A percentile compares a stretch with the other conserved stretches of the same genome.
Conservation (phyloP, 352 stramenopile species). For the Globisporangium solare region DNA sequence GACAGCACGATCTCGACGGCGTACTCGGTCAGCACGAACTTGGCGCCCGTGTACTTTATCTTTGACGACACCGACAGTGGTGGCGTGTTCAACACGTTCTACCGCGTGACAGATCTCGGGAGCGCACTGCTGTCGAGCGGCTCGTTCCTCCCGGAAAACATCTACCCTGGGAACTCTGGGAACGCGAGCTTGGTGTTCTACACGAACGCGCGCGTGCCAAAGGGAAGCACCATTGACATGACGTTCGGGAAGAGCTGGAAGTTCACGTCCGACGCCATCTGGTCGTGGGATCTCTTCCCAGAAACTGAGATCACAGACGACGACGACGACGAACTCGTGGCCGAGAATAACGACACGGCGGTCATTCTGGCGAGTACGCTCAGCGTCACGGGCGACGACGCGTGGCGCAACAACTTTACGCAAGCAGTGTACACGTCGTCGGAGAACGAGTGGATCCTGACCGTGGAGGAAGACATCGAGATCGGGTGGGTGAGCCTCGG, state of each 20-base stretch:
- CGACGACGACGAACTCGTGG: neutral
- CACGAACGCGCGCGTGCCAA: constrained; percentile 53
- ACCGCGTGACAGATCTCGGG: constrained; percentile 41
- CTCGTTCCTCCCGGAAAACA: constrained; percentile 79
- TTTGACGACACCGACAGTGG: constrained; percentile 63
- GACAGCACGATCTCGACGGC: constrained; percentile 26
- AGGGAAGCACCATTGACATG: constrained; percentile 43
- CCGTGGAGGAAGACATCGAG: constrained; percentile 43
- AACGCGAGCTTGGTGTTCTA: constrained; percentile 78
- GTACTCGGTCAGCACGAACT: constrained; percentile 50
- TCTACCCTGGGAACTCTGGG: constrained; percentile 76
- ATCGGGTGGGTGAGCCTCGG: constrained; percentile 64
- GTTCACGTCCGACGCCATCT: constrained; percentile 43
- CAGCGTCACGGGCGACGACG: neutral
- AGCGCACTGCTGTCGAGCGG: constrained; percentile 53
- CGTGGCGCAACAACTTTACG: constrained; percentile 7
- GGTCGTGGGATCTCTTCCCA: constrained; percentile 42
- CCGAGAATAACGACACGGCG: neutral
- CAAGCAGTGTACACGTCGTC: constrained; percentile 5
- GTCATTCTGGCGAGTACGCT: neutral
- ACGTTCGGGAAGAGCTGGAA: constrained; percentile 60
- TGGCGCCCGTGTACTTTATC: constrained; percentile 71
- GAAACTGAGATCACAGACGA: constrained; percentile 11
- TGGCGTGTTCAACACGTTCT: constrained; percentile 67
- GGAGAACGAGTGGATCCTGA: constrained; percentile 42